A percentile compares a stretch with the other conserved stretches of the same genome.
phyloP scores from a whole-genome alignment of 1,139 yeast species.

The Trichomonascaceae sp. region DNA sequence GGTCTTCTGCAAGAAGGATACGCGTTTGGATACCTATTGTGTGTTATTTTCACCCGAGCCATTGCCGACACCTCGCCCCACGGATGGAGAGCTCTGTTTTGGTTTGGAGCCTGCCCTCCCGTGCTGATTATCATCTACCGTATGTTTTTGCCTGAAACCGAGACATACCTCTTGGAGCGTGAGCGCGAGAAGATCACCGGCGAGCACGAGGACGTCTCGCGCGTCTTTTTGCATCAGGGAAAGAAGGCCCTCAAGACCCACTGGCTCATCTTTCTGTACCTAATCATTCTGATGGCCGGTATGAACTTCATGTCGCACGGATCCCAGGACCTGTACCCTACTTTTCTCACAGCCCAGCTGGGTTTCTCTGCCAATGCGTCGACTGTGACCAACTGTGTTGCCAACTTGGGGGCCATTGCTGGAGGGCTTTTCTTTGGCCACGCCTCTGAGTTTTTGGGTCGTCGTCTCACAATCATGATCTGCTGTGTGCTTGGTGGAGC shows the following conservation, averaged over 20 bases:
- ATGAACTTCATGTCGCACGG: conserved; percentile 64
- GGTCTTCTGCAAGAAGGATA: conserved; percentile 65
- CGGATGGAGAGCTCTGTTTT: conserved; percentile 66
- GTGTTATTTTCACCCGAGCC: conserved; percentile 52
- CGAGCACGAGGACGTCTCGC: conserved; percentile 11
- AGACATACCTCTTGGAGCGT: conserved; percentile 32
- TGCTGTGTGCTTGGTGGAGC: conserved; percentile 61
- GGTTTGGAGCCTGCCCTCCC: conserved; percentile 69
- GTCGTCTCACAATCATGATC: conserved; percentile 42
- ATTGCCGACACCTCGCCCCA: conserved; percentile 36
- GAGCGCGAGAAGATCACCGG: conserved; percentile 9
- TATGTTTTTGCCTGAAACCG: conserved; percentile 44
- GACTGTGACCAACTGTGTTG: conserved; percentile 57
- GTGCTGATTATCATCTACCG: conserved; percentile 45
- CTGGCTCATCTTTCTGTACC: conserved; percentile 33
- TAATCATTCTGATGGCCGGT: conserved; percentile 47
- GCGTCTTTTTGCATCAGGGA: conserved; percentile 15
- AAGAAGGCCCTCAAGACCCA: conserved; percentile 21
- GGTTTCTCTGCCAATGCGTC: conserved; percentile 36
- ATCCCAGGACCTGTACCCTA: conserved; percentile 62
- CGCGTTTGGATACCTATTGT: conserved; percentile 54
- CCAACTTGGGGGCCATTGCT: conserved; percentile 54
- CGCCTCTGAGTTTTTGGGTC: conserved; percentile 43
- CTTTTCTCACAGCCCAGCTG: conserved; percentile 43
- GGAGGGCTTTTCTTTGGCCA: conserved; percentile 60